A percentile compares a stretch with the other conserved stretches of the same genome.
These are phyloP conservation scores for Aspergillus sp. DNA, from an alignment of 2,329 filamentous ascomycete species.

Conservation along the genomic window DNA sequence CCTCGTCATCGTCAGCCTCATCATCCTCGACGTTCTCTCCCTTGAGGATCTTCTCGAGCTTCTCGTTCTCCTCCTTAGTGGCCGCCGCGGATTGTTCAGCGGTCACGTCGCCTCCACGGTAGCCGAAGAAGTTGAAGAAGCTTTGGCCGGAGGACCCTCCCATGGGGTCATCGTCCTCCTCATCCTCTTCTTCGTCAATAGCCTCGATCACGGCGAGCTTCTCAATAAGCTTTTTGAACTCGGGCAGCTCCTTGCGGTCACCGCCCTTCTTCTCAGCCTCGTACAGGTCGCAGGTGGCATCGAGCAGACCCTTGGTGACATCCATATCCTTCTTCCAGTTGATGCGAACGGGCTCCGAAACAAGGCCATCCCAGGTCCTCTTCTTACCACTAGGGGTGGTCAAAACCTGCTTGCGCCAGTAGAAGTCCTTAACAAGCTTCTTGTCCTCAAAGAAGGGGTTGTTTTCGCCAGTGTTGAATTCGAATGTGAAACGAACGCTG, in stretches of 20 bases:
- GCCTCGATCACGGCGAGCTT: constrained; percentile 47
- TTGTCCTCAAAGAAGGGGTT: constrained; percentile 82
- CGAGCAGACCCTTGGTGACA: constrained; percentile 75
- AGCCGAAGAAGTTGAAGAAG: constrained; percentile 92
- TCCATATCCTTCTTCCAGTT: constrained; percentile 86
- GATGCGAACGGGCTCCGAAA: constrained; percentile 86
- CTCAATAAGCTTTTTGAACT: constrained; percentile 54
- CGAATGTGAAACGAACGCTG: constrained; percentile 73
- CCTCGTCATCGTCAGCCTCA: constrained; percentile 46
- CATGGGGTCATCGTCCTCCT: constrained; percentile 37
- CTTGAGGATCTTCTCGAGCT: constrained; percentile 49
- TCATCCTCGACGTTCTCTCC: constrained; percentile 53
- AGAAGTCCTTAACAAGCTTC: constrained; percentile 87
- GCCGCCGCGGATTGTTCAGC: constrained; percentile 70
- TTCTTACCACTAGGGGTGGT: constrained; percentile 42
- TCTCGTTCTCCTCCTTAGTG: constrained; percentile 60
- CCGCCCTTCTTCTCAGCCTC: constrained; percentile 58
- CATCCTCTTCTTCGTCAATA: constrained; percentile 31
- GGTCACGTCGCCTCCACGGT: constrained; percentile 66
- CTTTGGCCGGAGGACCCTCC: constrained; percentile 63
- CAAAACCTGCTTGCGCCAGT: constrained; percentile 64
- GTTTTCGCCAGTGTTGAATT: constrained; percentile 60
- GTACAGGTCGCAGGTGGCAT: constrained; percentile 68
- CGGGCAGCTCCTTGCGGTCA: constrained; percentile 52
- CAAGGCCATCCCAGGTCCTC: constrained; percentile 71